phyloP scores from a whole-genome alignment of 2,329 filamentous ascomycete genomes.

The Chaetomium sp. region DNA sequence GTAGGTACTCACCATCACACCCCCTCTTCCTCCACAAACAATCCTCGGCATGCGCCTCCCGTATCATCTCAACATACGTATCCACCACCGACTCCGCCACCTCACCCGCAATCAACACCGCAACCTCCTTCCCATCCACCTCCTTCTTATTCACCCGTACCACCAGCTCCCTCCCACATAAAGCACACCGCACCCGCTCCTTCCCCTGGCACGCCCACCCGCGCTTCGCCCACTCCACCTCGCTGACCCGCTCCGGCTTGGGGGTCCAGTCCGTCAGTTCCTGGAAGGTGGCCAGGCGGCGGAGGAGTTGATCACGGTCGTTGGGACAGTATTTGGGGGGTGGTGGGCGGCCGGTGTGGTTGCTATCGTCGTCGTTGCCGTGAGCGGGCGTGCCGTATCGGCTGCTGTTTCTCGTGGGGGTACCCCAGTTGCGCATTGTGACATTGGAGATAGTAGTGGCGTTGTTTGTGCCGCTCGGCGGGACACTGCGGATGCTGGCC shows the following conservation, averaged over 20 bases:
- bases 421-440: constrained; percentile 35
- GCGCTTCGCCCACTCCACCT: constrained; percentile 89
- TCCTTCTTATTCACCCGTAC: constrained; percentile 66
- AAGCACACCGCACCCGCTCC: constrained; percentile 77
- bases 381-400: constrained; percentile 13
- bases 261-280: constrained; percentile 91
- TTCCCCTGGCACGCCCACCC: constrained; percentile 83
- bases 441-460: constrained; percentile 36
- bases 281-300: constrained; percentile 77
- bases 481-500: constrained; percentile 18
- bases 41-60: constrained; percentile 67
- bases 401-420: too few species aligned
- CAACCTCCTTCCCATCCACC: constrained; percentile 48
- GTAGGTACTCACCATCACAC: too few species aligned
- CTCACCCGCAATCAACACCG: constrained; percentile 51
- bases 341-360: constrained; percentile 21
- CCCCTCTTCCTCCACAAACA: constrained; percentile 83
- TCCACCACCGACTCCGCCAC: constrained; percentile 61
- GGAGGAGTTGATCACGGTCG: constrained; percentile 76
- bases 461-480: constrained; percentile 27
- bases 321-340: constrained; percentile 74
- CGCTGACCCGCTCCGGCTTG: constrained; percentile 77
- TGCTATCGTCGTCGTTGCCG: not conserved
- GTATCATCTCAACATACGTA: constrained; percentile 67
- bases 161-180: constrained; percentile 77